phyloP scores from a whole-genome alignment of 192 early-diverging fungal genomes.

The Entomortierella parvispora region DNA sequence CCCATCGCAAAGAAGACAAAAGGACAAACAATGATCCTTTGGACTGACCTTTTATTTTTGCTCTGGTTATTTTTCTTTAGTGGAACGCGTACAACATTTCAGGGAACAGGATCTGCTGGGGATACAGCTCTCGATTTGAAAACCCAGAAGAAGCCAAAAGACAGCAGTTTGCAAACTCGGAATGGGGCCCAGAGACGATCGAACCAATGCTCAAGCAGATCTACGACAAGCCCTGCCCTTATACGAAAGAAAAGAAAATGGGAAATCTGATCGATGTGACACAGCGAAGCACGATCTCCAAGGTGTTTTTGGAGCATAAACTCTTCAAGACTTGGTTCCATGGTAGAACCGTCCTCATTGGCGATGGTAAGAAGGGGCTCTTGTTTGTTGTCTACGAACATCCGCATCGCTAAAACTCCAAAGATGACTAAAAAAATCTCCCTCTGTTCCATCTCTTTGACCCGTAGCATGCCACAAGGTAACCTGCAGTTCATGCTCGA shows the following conservation, averaged over 20 bases:
- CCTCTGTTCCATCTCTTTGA: too few relatives aligned
- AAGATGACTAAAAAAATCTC: not conserved
- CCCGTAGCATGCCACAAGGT: not conserved
- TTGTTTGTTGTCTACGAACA: not conserved
- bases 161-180: constrained; percentile 2
- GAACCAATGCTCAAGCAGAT: constrained; percentile 1
- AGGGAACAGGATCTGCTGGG: constrained; percentile 9
- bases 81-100: not conserved
- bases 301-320: constrained; percentile 2
- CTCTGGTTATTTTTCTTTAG: not conserved
- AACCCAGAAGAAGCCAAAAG: not conserved
- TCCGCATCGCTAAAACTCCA: not conserved
- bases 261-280: constrained; percentile 6
- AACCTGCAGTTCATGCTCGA: not conserved
- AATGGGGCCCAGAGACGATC: constrained; percentile 1
- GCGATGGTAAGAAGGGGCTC: constrained; percentile 1
- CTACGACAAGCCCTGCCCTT: not conserved
- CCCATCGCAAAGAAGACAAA: too few relatives aligned
- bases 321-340: constrained; percentile 8
- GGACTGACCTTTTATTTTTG: not conserved
- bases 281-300: not conserved
- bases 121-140: not conserved
- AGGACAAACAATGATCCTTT: not conserved
- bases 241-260: not conserved
- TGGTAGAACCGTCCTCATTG: not conserved